Evolutionary conservation across 2,329 filamentous ascomycete genomes (phyloP).

Genomic region (Mollisia scopiformis): DNA sequence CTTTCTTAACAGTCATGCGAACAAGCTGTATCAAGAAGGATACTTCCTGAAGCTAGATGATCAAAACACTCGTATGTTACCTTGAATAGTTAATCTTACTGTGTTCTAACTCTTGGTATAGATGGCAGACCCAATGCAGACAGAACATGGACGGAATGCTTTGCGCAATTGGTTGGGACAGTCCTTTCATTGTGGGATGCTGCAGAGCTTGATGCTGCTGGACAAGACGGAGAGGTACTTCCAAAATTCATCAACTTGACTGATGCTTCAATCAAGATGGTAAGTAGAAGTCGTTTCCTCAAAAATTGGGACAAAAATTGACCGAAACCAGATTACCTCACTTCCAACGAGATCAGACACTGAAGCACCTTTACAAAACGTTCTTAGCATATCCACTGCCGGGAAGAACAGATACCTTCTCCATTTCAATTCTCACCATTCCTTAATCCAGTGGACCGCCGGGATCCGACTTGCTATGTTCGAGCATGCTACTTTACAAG

Average conservation of each 20-base stretch:
- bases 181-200: conserved; percentile 96
- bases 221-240: conserved; percentile 80
- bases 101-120: conserved; percentile 46
- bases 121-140: conserved; percentile 86
- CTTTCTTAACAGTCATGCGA: conserved; percentile 90
- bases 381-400: conserved; percentile 93
- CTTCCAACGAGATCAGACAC: conserved; percentile 79
- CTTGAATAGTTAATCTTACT: conserved; percentile 6
- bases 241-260: conserved; percentile 96
- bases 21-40: conserved; percentile 96
- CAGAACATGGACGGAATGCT: conserved; percentile 93
- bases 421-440: conserved; percentile 94
- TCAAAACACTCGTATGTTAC: conserved; percentile 79
- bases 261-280: conserved; percentile 98
- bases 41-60: conserved; percentile 98
- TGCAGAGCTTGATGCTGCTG: conserved; percentile 84
- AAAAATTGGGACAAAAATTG: conserved; percentile 23
- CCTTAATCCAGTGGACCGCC: conserved; percentile 93
- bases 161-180: conserved; percentile 93
- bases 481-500: conserved; percentile 89
- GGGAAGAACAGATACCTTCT: conserved; percentile 94
- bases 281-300: conserved; percentile 45
- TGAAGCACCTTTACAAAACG: conserved; percentile 86
- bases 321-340: conserved; percentile 72
- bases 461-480: conserved; percentile 93